These are phyloP conservation scores for Yarrowia sp. DNA, from an alignment of 805 yeast species.

Conservation along the genomic window DNA sequence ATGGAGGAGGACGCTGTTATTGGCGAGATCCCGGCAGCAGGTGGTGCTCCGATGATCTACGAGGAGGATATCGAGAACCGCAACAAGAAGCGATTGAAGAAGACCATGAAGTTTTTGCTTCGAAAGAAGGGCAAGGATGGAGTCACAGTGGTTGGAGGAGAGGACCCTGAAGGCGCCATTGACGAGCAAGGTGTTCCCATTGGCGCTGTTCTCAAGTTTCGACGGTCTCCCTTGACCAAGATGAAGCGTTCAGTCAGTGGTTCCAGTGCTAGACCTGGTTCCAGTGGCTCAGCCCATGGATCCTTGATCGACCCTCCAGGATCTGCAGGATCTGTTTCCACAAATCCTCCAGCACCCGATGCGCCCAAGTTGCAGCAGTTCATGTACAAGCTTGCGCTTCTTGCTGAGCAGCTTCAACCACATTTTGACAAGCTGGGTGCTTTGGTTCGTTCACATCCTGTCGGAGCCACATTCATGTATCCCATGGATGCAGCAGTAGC, in stretches of 20 bases:
- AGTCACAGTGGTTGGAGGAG: not conserved
- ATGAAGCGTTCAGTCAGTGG: not conserved
- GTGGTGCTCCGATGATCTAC: not conserved
- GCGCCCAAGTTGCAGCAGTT: not conserved
- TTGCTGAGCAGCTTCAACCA: not conserved
- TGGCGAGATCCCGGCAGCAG: not conserved
- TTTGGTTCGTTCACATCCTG: not conserved
- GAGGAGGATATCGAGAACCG: conserved; percentile 25
- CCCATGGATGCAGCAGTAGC: conserved; percentile 13
- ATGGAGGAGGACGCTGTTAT: conserved; percentile 13
- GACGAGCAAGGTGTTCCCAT: not conserved
- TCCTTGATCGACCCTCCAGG: not conserved
- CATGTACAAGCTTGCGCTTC: not conserved
- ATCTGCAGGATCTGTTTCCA: not conserved
- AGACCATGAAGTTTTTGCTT: conserved; percentile 29
- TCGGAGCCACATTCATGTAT: conserved; percentile 1
- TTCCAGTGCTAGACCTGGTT: not conserved
- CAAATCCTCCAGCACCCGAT: not conserved
- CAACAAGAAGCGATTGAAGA: conserved; percentile 28
- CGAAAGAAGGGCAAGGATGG: not conserved
- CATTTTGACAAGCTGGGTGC: not conserved
- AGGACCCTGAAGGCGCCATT: not conserved
- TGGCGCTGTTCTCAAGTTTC: conserved; percentile 10
- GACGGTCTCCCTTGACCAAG: not conserved
- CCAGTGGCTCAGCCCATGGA: not conserved